Conservation (phyloP, 108 stramenopile species). For the Halocafeteria seosinensis region DNA sequence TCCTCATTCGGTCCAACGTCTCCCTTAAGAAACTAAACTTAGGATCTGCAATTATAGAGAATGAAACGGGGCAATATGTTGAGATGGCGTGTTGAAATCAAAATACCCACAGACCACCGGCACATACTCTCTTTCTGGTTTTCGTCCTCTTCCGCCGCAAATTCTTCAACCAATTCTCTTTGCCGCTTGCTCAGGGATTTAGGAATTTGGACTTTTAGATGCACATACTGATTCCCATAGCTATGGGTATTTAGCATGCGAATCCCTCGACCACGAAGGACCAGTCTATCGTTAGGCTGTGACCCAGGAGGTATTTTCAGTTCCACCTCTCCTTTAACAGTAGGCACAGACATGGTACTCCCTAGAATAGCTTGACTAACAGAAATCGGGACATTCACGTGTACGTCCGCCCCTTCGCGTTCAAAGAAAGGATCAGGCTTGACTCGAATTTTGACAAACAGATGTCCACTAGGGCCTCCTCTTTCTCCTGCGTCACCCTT, state of each 20-base stretch:
- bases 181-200: slow-evolving; percentile 63
- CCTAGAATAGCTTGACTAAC: slow-evolving; percentile 69
- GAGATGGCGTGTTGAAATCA: no score
- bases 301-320: slow-evolving; percentile 76
- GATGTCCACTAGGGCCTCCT: slow-evolving; percentile 63
- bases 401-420: slow-evolving; percentile 46
- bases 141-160: background rate
- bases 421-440: slow-evolving; percentile 66
- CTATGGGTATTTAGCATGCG: slow-evolving; percentile 36
- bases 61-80: no score
- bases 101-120: no score
- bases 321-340: slow-evolving; percentile 77
- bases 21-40: no score
- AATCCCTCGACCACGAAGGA: slow-evolving; percentile 77
- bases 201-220: slow-evolving; percentile 53
- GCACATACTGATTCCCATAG: slow-evolving; percentile 79
- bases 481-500: slow-evolving; percentile 76
- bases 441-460: slow-evolving; percentile 67
- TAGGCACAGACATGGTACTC: slow-evolving; percentile 75
- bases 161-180: slow-evolving; percentile 14
- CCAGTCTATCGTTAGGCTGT: slow-evolving; percentile 66
- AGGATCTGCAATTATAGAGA: no score
- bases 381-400: slow-evolving; percentile 56
- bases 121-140: no score
- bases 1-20: no score